These are phyloP conservation scores for Monosporascus ibericus DNA, from an alignment of 2,329 filamentous ascomycete genomes.

Conservation along the genomic window DNA sequence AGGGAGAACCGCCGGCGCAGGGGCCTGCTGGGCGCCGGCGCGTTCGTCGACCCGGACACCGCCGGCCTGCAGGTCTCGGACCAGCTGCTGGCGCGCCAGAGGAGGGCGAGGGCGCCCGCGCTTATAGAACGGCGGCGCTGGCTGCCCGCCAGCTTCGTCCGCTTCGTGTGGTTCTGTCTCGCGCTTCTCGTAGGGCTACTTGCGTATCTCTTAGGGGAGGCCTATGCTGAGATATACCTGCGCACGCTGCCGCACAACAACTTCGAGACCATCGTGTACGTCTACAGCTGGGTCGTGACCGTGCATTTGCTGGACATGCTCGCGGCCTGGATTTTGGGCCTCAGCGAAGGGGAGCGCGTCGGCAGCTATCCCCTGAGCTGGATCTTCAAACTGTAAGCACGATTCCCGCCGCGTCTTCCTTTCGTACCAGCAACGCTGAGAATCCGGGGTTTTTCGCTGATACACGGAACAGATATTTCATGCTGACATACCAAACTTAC, in stretches of 20 bases:
- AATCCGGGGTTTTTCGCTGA: constrained; percentile 7
- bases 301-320: constrained; percentile 59
- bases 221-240: constrained; percentile 63
- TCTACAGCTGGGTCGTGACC: constrained; percentile 64
- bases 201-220: constrained; percentile 62
- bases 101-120: constrained; percentile 12
- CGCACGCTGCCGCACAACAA: constrained; percentile 61
- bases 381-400: constrained; percentile 60
- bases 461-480: constrained; percentile 48
- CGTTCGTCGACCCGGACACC: constrained; percentile 32
- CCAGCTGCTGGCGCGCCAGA: constrained; percentile 3
- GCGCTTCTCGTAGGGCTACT: constrained; percentile 57
- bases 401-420: background rate
- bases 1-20: constrained; percentile 31
- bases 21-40: constrained; percentile 26
- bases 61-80: constrained; percentile 17
- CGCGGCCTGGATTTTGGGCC: constrained; percentile 62
- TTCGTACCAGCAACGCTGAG: constrained; percentile 2
- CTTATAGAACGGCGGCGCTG: constrained; percentile 45
- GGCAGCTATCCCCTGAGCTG: constrained; percentile 65
- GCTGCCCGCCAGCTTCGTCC: constrained; percentile 61
- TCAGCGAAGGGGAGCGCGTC: constrained; percentile 59
- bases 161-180: constrained; percentile 64
- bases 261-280: constrained; percentile 61
- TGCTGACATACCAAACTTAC: constrained; percentile 66